phyloP scores from a whole-genome alignment of 176 grass and related monocot species.

The Raddia guianensis region DNA sequence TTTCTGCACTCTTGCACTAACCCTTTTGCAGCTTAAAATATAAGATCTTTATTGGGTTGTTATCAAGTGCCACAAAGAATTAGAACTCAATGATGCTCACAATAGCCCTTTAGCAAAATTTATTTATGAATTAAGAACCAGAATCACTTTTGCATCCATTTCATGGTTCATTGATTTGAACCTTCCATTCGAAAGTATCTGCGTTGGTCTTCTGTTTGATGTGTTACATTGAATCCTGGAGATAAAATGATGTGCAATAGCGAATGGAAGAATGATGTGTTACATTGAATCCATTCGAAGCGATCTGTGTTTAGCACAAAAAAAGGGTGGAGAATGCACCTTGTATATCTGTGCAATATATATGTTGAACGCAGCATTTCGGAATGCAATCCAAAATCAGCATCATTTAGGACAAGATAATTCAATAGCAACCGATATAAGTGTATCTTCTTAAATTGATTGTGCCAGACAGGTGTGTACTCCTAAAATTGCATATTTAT shows the following conservation, averaged over 20 bases:
- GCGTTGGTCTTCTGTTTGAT: neutral
- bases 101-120: neutral
- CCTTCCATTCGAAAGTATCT: neutral
- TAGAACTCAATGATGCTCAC: too few relatives aligned
- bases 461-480: neutral
- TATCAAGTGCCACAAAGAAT: too few relatives aligned
- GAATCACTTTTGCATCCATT: neutral
- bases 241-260: too few relatives aligned
- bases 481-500: neutral
- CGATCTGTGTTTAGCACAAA: neutral
- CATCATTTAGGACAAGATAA: neutral
- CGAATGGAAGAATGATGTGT: neutral
- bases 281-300: neutral
- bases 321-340: neutral
- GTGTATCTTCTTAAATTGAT: neutral
- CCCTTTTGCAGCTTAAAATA: too few relatives aligned
- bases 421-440: neutral
- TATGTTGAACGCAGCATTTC: neutral
- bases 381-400: neutral
- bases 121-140: conserved; percentile 3
- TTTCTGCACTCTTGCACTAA: too few relatives aligned
- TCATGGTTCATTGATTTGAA: conserved; percentile 6
- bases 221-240: neutral
- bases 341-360: neutral
- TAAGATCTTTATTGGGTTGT: too few relatives aligned